Conservation (phyloP, 129 eudicot species). For the Helichrysum umbraculigerum region DNA sequence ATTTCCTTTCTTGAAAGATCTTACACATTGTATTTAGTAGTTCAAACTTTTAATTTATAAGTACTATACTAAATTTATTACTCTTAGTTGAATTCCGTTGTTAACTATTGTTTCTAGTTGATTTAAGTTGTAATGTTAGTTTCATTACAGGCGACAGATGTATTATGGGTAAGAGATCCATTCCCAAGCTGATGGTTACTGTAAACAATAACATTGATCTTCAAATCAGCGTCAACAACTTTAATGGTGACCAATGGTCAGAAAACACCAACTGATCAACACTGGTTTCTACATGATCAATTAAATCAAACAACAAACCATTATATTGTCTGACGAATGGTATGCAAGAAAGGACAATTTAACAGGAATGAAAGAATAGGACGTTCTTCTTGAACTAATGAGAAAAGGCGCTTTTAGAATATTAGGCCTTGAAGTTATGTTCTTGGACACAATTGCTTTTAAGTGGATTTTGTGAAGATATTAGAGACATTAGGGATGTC, state of each 20-base stretch:
- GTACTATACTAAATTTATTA: neutral
- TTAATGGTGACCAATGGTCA: slow-evolving; percentile 48
- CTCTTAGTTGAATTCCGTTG: no score
- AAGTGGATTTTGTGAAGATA: slow-evolving; percentile 36
- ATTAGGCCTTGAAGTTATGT: slow-evolving; percentile 36
- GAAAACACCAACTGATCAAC: slow-evolving; percentile 45
- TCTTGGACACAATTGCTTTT: slow-evolving; percentile 23
- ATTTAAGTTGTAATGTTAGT: neutral
- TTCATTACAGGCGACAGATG: slow-evolving; percentile 59
- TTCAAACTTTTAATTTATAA: neutral
- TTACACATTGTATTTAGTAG: neutral
- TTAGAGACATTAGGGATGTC: slow-evolving; percentile 27
- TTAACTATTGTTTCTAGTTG: neutral
- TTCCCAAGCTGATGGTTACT: slow-evolving; percentile 37
- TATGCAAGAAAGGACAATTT: slow-evolving; percentile 41
- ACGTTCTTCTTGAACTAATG: slow-evolving; percentile 46
- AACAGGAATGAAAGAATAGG: slow-evolving; percentile 63
- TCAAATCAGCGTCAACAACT: slow-evolving; percentile 52
- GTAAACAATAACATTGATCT: slow-evolving; percentile 38
- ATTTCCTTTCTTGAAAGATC: neutral
- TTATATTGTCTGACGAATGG: slow-evolving; percentile 54
- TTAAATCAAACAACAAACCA: slow-evolving; percentile 54
- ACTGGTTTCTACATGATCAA: slow-evolving; percentile 68
- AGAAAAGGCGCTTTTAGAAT: slow-evolving; percentile 23
- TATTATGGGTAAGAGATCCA: slow-evolving; percentile 74